A percentile compares a stretch with the other conserved stretches of the same genome.
phyloP scores from a whole-genome alignment of 2,329 filamentous ascomycete species.

The Ascosphaera apis region DNA sequence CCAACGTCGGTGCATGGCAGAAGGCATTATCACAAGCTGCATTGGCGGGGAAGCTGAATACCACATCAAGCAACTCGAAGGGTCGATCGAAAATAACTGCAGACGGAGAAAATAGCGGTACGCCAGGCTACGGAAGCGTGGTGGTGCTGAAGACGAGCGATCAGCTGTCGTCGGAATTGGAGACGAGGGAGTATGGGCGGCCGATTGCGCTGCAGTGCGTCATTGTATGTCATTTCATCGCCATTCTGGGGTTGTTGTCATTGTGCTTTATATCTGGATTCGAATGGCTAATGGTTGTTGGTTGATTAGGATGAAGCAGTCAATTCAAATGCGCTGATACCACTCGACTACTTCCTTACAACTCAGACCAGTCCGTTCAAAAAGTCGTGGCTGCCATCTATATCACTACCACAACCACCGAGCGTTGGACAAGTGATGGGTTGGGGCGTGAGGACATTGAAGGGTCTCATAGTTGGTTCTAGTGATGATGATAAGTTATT shows the following conservation, averaged over 20 bases:
- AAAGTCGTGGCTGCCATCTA: constrained; percentile 43
- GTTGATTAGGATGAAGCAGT: constrained; percentile 40
- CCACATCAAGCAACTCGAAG: no score
- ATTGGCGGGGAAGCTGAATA: constrained; percentile 39
- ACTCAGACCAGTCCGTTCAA: constrained; percentile 37
- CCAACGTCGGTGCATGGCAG: constrained; percentile 62
- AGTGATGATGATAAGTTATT: constrained; percentile 10
- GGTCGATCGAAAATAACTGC: no score
- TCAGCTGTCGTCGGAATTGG: constrained; percentile 44
- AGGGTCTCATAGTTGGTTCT: constrained; percentile 28
- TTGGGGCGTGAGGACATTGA: constrained; percentile 54
- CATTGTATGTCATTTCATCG: constrained; percentile 23
- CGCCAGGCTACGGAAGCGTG: constrained; percentile 20
- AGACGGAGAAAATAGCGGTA: not conserved
- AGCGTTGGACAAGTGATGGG: constrained; percentile 46
- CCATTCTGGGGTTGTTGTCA: not conserved
- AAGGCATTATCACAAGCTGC: constrained; percentile 48
- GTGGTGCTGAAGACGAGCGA: constrained; percentile 32
- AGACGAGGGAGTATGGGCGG: constrained; percentile 54
- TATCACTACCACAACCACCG: constrained; percentile 21
- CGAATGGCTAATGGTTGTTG: not conserved
- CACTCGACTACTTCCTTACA: constrained; percentile 44
- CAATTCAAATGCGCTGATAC: constrained; percentile 43
- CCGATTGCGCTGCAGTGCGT: constrained; percentile 63
- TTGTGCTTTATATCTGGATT: no score